Conservation (phyloP, 805 yeast genomes). For the Starmerella tilneyi region DNA sequence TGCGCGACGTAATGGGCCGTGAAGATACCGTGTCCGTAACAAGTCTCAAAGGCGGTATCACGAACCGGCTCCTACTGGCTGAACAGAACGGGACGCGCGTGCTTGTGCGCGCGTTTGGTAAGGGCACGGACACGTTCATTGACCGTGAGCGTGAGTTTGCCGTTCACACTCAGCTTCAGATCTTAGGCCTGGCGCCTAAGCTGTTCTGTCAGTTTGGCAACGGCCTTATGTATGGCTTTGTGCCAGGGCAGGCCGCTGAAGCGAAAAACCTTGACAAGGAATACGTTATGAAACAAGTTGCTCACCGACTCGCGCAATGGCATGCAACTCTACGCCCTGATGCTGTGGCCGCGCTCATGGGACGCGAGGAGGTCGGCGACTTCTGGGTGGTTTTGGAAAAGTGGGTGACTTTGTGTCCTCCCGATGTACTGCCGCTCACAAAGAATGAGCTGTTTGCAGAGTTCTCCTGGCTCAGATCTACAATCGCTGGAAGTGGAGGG, state of each 20-base stretch:
- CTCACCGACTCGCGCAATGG: slow-evolving; percentile 62
- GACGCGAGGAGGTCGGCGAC: slow-evolving; percentile 26
- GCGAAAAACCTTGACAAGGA: slow-evolving; percentile 44
- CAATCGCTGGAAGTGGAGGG: slow-evolving; percentile 40
- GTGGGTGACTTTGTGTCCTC: slow-evolving; percentile 58
- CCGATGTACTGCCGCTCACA: slow-evolving; percentile 32
- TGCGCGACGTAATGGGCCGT: slow-evolving; percentile 10
- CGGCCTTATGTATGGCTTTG: slow-evolving; percentile 61
- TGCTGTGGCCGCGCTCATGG: slow-evolving; percentile 12
- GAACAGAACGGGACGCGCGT: slow-evolving; percentile 18
- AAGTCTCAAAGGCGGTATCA: slow-evolving; percentile 33
- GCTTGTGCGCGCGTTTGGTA: slow-evolving; percentile 62
- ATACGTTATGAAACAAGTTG: slow-evolving; percentile 45
- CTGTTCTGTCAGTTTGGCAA: slow-evolving; percentile 58
- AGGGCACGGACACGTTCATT: slow-evolving; percentile 59
- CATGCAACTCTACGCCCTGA: slow-evolving; percentile 38
- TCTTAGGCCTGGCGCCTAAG: slow-evolving; percentile 55
- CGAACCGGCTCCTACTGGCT: slow-evolving; percentile 31
- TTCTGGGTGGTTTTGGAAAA: slow-evolving; percentile 51
- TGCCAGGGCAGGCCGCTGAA: slow-evolving; percentile 52
- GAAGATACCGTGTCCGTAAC: slow-evolving; percentile 19
- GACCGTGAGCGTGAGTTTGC: slow-evolving; percentile 67
- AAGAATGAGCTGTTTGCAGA: slow-evolving; percentile 40
- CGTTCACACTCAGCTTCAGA: slow-evolving; percentile 52
- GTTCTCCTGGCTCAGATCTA: slow-evolving; percentile 43